Base-by-base conservation (phyloP, 2,329 filamentous ascomycete species). In the Fusarium floridanum region DNA sequence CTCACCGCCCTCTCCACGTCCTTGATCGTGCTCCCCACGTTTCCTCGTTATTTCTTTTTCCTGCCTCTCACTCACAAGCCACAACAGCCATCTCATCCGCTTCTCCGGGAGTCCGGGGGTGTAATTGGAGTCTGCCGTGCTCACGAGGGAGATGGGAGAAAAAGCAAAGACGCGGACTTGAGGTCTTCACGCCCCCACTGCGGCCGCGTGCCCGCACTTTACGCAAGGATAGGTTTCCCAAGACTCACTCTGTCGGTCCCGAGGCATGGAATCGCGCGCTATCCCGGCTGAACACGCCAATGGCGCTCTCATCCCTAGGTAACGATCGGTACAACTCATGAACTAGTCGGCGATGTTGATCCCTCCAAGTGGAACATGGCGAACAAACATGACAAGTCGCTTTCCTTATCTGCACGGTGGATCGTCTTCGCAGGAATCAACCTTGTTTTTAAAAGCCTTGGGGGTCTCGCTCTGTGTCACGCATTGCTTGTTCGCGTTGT, bases 401-500 rank as follows among this genome's bases (percentile, higher is more conserved):
- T 63, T 69, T 72, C 45, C 22, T 32, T 55, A 48, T 69, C 65
- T 56, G 50, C 61, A 64, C 34, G 56, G 72, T 68, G 63, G 72
- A 75, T 75, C 71, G n/a, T 36, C 50, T 45, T 61, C 29, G 56
- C 36, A 60, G 55, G 41, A 68, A 56, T 67, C 61, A 67, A 61
- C 43, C 50, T 61, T 66, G 63, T 48, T 70, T 62, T 34, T 55
- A 67, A 65, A 64, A 67, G 43, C 63, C 17, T 29, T 64, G n/a
- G 22, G 39, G 55, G 61, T 65, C 57, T 68, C 50, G 41, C 55
- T 63, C 27, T 37, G 56, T 65, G 67, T 70, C 61, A 59, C 34
- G 55, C 59, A 39, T 71, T 74, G 59, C 61, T 76, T 72, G 41
- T 61, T 72, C 60, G 74, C 68, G 72, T 71, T 73, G 68, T 78